Base-by-base conservation (phyloP, 2,329 filamentous ascomycete genomes). In the Penicillium rolfsii region DNA sequence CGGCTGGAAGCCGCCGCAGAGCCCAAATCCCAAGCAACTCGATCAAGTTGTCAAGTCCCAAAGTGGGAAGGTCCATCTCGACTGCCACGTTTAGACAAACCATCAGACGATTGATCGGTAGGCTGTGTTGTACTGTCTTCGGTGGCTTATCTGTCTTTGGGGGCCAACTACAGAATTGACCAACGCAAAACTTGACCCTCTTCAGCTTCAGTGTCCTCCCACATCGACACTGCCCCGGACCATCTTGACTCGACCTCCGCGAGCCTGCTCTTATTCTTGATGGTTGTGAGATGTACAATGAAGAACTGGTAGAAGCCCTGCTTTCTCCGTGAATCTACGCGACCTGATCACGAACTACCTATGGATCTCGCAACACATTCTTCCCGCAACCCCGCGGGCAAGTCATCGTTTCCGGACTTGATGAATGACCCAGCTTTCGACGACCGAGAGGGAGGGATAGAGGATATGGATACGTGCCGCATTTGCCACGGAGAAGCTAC, bases 401-500 rank as follows among this genome's bases (percentile, higher is more conserved):
- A 57, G 9, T 53, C 67, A 14, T 53, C 69, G 28, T 72, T 73
- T 24, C 80, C 82, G 38, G 83, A 86, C 66, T 66, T 86, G 67
- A 86, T 85, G 84, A 86, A 85, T 73, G 83, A 86, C 67, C 81
- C 82, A 50, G 74, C 79, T 57, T 84, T 80, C 66, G 80, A 75
- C 54, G 67, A 70, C 49, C 77, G 77, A 64, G 73, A 74, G 36
- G 77, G 70, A 60, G 72, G 72, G 19, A 41, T 73, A 24, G 79
- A 83, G 58, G 88, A 90, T 57, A 83, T 84, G 59, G 91, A 96
- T 73, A 96, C 93, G n/a, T 99, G 95, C 81, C 89, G 95, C 63
- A 99, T 99, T 82, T 99, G 95, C 79, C 87, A 96, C 69, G 92
- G 91, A 55, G 96, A 99, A 77, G 92, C 87, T 58, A 91, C 90